Percentiles rank a stretch among this genome's conserved stretches.
These are phyloP conservation scores for Lenwebbia sp. DNA, from an alignment of 345 rosid species.

Conservation along the genomic window DNA sequence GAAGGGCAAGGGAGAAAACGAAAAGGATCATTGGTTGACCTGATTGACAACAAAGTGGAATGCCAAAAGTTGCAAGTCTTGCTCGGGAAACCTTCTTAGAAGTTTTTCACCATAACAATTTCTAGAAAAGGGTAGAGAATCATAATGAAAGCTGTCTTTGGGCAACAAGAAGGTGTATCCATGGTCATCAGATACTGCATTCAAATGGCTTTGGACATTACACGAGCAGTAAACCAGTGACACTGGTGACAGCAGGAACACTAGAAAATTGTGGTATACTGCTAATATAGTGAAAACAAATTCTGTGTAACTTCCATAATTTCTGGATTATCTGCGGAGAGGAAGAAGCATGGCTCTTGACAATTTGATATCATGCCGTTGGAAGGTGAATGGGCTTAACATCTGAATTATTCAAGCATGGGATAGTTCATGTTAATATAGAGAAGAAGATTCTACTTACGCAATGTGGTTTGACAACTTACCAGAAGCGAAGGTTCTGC, in stretches of 20 bases:
- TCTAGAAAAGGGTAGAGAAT: not conserved
- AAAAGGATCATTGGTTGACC: not conserved
- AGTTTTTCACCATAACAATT: not conserved
- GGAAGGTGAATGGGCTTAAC: not conserved
- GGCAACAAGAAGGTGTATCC: not conserved
- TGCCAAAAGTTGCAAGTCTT: not conserved
- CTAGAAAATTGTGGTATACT: not conserved
- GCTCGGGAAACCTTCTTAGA: not conserved
- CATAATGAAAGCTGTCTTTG: not conserved
- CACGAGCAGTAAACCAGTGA: not conserved
- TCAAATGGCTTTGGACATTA: not conserved
- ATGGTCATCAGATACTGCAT: not conserved
- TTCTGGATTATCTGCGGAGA: not conserved
- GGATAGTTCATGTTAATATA: not conserved
- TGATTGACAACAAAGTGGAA: not conserved
- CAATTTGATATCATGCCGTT: not conserved
- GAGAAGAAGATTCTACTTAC: not conserved
- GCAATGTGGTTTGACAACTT: not conserved
- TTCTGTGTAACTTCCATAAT: not conserved
- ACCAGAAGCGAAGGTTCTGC: constrained; percentile 96
- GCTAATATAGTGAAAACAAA: not conserved
- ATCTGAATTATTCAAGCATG: not conserved
- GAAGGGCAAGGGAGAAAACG: not conserved
- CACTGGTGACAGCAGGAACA: not conserved
- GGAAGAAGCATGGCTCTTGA: not conserved